Base-by-base conservation (phyloP, 305 asterid species). In the Fraxinus paxiana region DNA sequence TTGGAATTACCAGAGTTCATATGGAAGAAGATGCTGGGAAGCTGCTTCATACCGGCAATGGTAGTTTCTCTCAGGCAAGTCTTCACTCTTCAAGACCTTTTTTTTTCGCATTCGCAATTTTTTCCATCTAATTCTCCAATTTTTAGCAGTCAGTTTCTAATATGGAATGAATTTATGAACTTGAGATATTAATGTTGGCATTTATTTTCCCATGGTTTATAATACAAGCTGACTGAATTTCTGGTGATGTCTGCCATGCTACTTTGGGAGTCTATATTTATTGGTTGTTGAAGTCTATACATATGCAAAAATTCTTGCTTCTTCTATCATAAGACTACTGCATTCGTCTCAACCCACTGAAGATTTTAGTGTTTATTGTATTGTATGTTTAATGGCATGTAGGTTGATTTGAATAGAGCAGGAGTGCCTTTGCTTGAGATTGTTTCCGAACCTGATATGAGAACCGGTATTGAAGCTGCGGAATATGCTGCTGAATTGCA, bases 21-120 rank as follows among this genome's bases (percentile, higher is more conserved):
- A 96, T 96, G 98, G 99, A 96, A 85, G 99, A 96, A 85, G 98
- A 96, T 88, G 99, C 98, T 82, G 99, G 98, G 56, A 96, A 96
- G 92, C 87, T 90, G 86, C 92, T 96, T 85, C 99, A 96, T 83
- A 92, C 98, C 0, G 97, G 91, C 38, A 88, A 78, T 74, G 94
- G 91, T 28, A 91, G 83, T 77, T 90, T 83, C 84, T 94, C 98
- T 80, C 98, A 92, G 97, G 99, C 69, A 92, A 85, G 67, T 6
- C 28, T 56, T 56, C 67, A 85, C 28, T 18, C 67, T 56, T 56
- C 67, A 56, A 17, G 67, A 56, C 28, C 13, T 4, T 15, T 15
- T 1, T n/a, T 17, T 17, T 51, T 54, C 5, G 12, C 67, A 5
- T n/a, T 56, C 4, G 4, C 24, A 18, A 18, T 56, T 56, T 18